These are phyloP conservation scores for Thalassiosira livingstoniorum DNA, from an alignment of 352 stramenopile species.

Conservation along the genomic window DNA sequence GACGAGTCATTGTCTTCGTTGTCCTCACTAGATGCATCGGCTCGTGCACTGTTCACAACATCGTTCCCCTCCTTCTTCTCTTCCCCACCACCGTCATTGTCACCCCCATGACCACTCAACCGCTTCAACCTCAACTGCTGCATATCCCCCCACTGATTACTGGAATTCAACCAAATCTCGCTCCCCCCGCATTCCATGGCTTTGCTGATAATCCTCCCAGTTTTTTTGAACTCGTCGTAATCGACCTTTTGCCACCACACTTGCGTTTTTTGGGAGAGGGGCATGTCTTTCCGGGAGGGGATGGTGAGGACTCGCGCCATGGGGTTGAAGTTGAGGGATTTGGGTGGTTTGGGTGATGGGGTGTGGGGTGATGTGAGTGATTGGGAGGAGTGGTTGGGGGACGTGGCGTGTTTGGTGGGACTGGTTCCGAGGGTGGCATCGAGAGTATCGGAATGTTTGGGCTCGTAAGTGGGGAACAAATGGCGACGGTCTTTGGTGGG, in stretches of 20 bases:
- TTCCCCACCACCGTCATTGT: constrained; percentile 8
- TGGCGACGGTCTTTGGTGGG: constrained; percentile 26
- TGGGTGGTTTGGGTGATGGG: neutral
- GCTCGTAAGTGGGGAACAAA: constrained; percentile 54
- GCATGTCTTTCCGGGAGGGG: constrained; percentile 70
- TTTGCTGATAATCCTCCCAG: constrained; percentile 81
- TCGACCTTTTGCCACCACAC: constrained; percentile 84
- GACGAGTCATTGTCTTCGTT: constrained; percentile 11
- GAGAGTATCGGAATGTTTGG: constrained; percentile 17
- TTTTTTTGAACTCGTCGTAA: constrained; percentile 86
- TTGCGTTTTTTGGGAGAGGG: constrained; percentile 60
- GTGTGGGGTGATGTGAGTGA: neutral
- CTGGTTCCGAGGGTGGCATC: constrained; percentile 9
- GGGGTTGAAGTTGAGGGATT: constrained; percentile 66
- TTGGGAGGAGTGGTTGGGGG: neutral
- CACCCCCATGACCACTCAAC: constrained; percentile 1
- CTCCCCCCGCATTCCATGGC: constrained; percentile 83
- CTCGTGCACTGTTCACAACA: too few relatives aligned
- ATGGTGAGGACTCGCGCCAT: constrained; percentile 81
- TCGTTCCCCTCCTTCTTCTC: constrained; percentile 13
- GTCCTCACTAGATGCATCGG: constrained; percentile 4
- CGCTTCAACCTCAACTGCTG: constrained; percentile 14
- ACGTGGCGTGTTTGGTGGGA: constrained; percentile 5
- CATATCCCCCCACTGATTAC: constrained; percentile 62
- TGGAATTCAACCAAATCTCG: constrained; percentile 81